Base-by-base conservation (phyloP, 768 basidiomycete species). In the Pleurotus platypus region DNA sequence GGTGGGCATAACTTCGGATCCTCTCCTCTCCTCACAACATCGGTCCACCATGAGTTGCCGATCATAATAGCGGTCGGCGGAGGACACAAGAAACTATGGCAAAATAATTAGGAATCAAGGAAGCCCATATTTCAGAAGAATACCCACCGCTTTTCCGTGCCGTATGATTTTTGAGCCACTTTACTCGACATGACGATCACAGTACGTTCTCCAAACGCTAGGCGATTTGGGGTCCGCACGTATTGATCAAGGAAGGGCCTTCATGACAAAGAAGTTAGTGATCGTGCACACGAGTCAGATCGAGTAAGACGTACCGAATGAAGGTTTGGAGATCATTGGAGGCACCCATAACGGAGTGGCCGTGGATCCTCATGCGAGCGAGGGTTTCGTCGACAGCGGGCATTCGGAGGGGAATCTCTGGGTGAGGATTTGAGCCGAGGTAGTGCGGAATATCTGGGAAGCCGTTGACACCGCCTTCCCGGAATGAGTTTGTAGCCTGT, bases 131-230 rank as follows among this genome's bases (percentile, higher is more conserved):
- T 9, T 11, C 6, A 37, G 26, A 56, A 35, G 20, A 42, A 24
- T 39, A 65, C 78, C 46, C 59, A 90, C 89, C 95, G 82, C 71
- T 97, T 97, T 71, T 98, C 95, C 15, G 89, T 94, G 38, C 94
- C 95, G 68, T 98, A 98, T 7, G 92, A 94, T 68, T 98, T 96
- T 77, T 98, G 96, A 2, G 93, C 96, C 27, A 98, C 94, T 67
- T 90, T 94, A 68, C 90, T 93, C n/a, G 93, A 95, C 91, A 97
- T 94, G 64, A 98, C 90, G 59, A 98, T 90, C 59, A 98, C 84
- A 3, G 94, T 93, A 48, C 94, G 85, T 70, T 98, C 96, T 50
- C 96, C 96, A 64, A 89, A 89, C 1, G 89, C 90, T 46, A 97
- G 81, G 27, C 94, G 83, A 68, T 96, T 96, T 39, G 84, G 78